Evolutionary conservation across 164 flowering plant genomes (phyloP).

Genomic region (Vitis labrusca): DNA sequence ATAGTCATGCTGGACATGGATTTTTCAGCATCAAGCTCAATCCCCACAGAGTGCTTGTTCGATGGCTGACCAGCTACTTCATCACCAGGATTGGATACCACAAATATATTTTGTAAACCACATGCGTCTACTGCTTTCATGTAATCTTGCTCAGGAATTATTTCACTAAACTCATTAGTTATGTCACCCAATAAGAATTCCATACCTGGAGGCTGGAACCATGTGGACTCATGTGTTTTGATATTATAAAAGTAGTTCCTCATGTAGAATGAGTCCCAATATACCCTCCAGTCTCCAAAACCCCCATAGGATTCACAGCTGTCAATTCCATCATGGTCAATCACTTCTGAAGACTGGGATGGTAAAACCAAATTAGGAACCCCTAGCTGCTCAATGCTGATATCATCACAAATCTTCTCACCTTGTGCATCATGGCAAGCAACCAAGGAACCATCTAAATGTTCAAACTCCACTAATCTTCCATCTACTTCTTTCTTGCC

Average conservation of each 20-base stretch:
- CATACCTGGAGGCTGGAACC: slow-evolving; percentile 79
- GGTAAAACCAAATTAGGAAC: slow-evolving; percentile 16
- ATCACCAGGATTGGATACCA: slow-evolving; percentile 15
- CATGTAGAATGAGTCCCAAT: slow-evolving; percentile 68
- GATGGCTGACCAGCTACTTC: slow-evolving; percentile 13
- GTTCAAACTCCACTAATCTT: slow-evolving; percentile 12
- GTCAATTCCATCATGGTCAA: slow-evolving; percentile 19
- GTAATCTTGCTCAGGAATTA: slow-evolving; percentile 12
- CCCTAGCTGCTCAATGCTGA: slow-evolving; percentile 12
- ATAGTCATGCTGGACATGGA: neutral
- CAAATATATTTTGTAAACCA: slow-evolving; percentile 16
- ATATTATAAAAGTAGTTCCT: slow-evolving; percentile 71
- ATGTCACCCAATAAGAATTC: slow-evolving; percentile 31
- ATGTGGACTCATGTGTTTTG: slow-evolving; percentile 66
- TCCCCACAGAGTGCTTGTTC: slow-evolving; percentile 14
- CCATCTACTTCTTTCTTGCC: slow-evolving; percentile 15
- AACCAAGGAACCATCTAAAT: slow-evolving; percentile 18
- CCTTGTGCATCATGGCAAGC: slow-evolving; percentile 18
- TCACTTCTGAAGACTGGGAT: slow-evolving; percentile 13
- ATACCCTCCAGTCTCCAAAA: slow-evolving; percentile 58
- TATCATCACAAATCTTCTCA: slow-evolving; percentile 14
- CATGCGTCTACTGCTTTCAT: slow-evolving; percentile 12
- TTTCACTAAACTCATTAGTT: slow-evolving; percentile 17
- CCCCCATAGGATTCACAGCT: slow-evolving; percentile 12
- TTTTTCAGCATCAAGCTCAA: slow-evolving; percentile 17